Evolutionary conservation across 495 filamentous ascomycete genomes (phyloP).

Genomic region (Aspergillus olivimuriae): DNA sequence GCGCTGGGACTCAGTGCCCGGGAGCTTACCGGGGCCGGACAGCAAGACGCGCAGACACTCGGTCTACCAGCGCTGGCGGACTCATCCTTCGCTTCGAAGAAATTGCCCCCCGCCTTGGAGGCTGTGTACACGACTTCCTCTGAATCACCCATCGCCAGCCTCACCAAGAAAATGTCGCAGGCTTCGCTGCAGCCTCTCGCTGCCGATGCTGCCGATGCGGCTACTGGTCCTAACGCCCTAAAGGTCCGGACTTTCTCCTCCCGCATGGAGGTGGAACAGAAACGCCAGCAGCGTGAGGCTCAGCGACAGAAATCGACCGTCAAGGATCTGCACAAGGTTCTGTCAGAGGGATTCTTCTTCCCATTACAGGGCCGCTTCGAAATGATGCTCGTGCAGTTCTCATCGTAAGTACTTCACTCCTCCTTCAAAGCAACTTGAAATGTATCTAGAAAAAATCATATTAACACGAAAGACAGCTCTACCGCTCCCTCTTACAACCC

Average conservation of each 20-base stretch:
- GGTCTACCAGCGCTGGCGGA: constrained; percentile 31
- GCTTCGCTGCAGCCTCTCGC: constrained; percentile 76
- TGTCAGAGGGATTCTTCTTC: constrained; percentile 77
- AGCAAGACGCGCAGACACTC: constrained; percentile 47
- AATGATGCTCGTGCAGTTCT: constrained; percentile 39
- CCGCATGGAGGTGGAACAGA: constrained; percentile 61
- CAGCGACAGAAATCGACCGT: constrained; percentile 48
- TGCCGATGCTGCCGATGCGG: constrained; percentile 54
- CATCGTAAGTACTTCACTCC: constrained; percentile 25
- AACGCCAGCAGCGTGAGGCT: constrained; percentile 44
- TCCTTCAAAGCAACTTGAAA: neutral
- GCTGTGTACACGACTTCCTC: constrained; percentile 36
- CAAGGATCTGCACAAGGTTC: constrained; percentile 69
- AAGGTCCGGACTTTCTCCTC: constrained; percentile 78
- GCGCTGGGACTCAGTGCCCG: constrained; percentile 78
- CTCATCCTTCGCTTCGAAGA: constrained; percentile 66
- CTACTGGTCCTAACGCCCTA: constrained; percentile 72
- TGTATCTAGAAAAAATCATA: constrained; percentile 3
- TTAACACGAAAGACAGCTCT: constrained; percentile 16
- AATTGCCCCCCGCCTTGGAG: constrained; percentile 51
- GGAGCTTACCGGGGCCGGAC: constrained; percentile 76
- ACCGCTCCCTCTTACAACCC: constrained; percentile 33
- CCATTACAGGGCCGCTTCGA: constrained; percentile 52
- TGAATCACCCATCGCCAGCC: constrained; percentile 51
- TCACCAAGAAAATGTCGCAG: constrained; percentile 56